Evolutionary conservation across 208 protist species (phyloP), one percentile per base, ranked within the genome.

Genomic region (Trypanosoma platydactyli): DNA sequence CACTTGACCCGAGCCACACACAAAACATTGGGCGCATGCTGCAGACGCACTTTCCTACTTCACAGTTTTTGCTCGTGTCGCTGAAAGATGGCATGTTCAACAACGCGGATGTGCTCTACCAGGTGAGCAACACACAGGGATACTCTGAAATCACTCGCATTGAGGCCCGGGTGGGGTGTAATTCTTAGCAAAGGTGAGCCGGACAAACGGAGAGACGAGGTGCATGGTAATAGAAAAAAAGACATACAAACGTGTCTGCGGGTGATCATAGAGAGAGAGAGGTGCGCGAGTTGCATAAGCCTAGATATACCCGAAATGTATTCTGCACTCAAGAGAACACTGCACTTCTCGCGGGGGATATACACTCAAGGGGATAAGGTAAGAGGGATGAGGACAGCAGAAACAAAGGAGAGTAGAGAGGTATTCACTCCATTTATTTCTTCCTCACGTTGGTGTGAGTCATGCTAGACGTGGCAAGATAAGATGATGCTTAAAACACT

Each of bases 21-120:
- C 96, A 99, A 71, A 98, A 98, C 73, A 99, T 99, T 84, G 99
- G 92, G 12, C 62, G 86, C 29, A 99, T 99, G 95, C 81, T 99
- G 20, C 81, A 95, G 64, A 83, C 71, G 9, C 97, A 99, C 70
- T 99, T 99, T 71, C 78, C 79, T 1, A 72, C 94, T 18, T 98
- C 98, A 0, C 99, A 99, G 83, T 99, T 99, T 70, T 85, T 99
- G 46, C 88, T 99, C 18, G 99, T 99, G 1, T 99, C 97, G 16
- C 91, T 99, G 25, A 99, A 99, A 80, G 95, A 98, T 46, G 97
- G 96, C 56, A 99, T 99, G 98, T 99, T 99, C 72, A 97, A 97
- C 71, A 99, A 99, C 75, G 99, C 99, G 56, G 99, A 99, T 76
- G 98, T 99, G 33, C 67, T 99, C 4, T 99, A 99, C 79, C 88